Conservation (phyloP, 495 filamentous ascomycete genomes). For the Tuber melanosporum region DNA sequence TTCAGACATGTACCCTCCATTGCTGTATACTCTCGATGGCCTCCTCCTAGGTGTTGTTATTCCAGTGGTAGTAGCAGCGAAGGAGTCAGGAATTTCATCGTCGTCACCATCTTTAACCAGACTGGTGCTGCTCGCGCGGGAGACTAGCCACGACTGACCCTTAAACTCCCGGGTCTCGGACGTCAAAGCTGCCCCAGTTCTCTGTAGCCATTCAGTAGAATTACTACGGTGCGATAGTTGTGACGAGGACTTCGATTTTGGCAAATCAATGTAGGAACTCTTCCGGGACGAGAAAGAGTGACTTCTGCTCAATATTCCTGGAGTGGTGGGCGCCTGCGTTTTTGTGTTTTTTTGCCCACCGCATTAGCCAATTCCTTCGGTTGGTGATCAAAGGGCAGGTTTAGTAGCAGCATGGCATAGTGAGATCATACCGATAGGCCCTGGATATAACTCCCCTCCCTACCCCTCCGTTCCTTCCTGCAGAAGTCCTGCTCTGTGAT, state of each 20-base stretch:
- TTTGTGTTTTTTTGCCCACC: background rate
- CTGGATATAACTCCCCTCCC: slow-evolving; percentile 35
- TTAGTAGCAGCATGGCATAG: background rate
- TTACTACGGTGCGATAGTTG: slow-evolving; percentile 36
- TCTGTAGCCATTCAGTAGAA: slow-evolving; percentile 68
- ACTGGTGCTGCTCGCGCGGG: slow-evolving; percentile 65
- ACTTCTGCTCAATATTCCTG: slow-evolving; percentile 49
- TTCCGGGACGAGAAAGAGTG: slow-evolving; percentile 43
- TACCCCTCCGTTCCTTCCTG: slow-evolving; percentile 20
- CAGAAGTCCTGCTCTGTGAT: slow-evolving; percentile 37
- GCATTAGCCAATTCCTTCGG: background rate
- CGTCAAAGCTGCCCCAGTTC: slow-evolving; percentile 64
- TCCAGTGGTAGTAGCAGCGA: slow-evolving; percentile 19
- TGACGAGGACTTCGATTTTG: slow-evolving; percentile 36
- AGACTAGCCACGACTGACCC: slow-evolving; percentile 70
- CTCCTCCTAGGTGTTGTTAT: slow-evolving; percentile 4
- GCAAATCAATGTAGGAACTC: slow-evolving; percentile 39
- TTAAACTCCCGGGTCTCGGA: slow-evolving; percentile 66
- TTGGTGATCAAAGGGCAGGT: background rate
- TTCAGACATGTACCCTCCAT: slow-evolving; percentile 19
- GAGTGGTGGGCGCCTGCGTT: slow-evolving; percentile 51
- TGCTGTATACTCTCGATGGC: slow-evolving; percentile 20
- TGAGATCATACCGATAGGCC: slow-evolving; percentile 24
- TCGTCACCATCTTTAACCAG: slow-evolving; percentile 51
- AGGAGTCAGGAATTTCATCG: slow-evolving; percentile 24